phyloP scores from a whole-genome alignment of 768 basidiomycete genomes.

The Gyrodon lividus region DNA sequence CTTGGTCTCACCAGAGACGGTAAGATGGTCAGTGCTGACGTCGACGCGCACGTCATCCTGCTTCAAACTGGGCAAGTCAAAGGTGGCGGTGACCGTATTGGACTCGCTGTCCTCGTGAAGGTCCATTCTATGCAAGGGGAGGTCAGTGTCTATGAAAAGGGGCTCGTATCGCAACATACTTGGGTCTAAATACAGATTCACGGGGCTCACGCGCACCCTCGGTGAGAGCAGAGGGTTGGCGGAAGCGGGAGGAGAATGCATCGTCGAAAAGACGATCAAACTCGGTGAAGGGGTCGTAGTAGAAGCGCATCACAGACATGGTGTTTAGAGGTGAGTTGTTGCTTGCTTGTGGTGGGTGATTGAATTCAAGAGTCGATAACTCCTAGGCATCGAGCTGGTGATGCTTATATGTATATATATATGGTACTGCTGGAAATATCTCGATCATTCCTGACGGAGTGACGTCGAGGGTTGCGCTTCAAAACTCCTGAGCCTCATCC shows the following conservation, averaged over 20 bases:
- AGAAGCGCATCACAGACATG: constrained; percentile 27
- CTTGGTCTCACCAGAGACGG: constrained; percentile 49
- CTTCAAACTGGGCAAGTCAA: constrained; percentile 57
- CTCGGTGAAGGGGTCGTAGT: constrained; percentile 42
- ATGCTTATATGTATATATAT: constrained; percentile 11
- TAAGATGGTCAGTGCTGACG: constrained; percentile 47
- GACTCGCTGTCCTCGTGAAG: constrained; percentile 47
- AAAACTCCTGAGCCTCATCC: too few relatives aligned
- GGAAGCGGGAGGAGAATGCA: constrained; percentile 30
- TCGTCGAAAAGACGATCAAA: constrained; percentile 46
- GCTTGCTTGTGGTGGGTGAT: neutral
- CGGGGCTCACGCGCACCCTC: constrained; percentile 13
- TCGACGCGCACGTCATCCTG: constrained; percentile 54
- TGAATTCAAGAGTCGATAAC: neutral
- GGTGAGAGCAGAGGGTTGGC: constrained; percentile 8
- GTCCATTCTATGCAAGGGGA: constrained; percentile 43
- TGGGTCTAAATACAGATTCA: constrained; percentile 27
- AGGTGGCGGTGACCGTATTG: constrained; percentile 51
- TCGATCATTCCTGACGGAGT: too few relatives aligned
- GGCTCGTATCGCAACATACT: constrained; percentile 18
- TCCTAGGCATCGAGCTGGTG: neutral
- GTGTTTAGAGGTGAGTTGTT: neutral
- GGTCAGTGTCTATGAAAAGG: neutral
- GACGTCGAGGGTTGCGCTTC: neutral
- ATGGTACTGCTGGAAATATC: too few relatives aligned